Evolutionary conservation across 2,329 filamentous ascomycete species (phyloP).

Genomic region (Alternaria sp.): DNA sequence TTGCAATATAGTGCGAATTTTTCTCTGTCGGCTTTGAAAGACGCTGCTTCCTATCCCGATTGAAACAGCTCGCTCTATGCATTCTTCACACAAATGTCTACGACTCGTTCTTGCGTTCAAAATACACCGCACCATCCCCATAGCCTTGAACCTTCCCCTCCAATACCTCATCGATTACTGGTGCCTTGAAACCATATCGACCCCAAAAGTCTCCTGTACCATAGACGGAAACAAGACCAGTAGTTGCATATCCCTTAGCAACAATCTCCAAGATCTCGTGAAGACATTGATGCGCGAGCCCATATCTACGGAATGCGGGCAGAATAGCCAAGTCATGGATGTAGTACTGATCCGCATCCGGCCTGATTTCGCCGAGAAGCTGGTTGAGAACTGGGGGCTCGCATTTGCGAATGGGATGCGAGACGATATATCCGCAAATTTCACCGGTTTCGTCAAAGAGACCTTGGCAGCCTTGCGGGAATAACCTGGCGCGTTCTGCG

Average conservation of each 20-base stretch:
- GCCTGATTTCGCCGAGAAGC: constrained; percentile 9
- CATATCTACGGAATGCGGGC: constrained; percentile 10
- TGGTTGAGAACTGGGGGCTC: constrained; percentile 18
- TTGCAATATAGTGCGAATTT: neutral
- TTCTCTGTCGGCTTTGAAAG: neutral
- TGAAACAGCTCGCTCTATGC: neutral
- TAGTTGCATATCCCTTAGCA: constrained; percentile 9
- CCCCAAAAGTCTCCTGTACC: constrained; percentile 20
- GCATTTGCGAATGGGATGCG: constrained; percentile 18
- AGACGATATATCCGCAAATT: constrained; percentile 22
- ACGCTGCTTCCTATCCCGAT: neutral
- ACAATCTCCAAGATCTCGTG: neutral
- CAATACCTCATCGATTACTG: constrained; percentile 1
- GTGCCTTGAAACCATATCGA: constrained; percentile 16
- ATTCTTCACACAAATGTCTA: neutral
- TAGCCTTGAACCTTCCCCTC: constrained; percentile 16
- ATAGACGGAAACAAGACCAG: constrained; percentile 20
- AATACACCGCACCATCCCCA: constrained; percentile 19
- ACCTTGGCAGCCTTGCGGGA: constrained; percentile 20
- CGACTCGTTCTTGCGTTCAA: constrained; percentile 18
- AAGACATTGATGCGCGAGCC: constrained; percentile 7
- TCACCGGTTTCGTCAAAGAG: constrained; percentile 6
- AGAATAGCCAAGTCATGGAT: constrained; percentile 30
- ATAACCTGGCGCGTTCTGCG: constrained; percentile 18
- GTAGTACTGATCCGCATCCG: constrained; percentile 23